Base-by-base conservation (phyloP, 2,329 filamentous ascomycete species). In the Ceratocystis diversiconidia region DNA sequence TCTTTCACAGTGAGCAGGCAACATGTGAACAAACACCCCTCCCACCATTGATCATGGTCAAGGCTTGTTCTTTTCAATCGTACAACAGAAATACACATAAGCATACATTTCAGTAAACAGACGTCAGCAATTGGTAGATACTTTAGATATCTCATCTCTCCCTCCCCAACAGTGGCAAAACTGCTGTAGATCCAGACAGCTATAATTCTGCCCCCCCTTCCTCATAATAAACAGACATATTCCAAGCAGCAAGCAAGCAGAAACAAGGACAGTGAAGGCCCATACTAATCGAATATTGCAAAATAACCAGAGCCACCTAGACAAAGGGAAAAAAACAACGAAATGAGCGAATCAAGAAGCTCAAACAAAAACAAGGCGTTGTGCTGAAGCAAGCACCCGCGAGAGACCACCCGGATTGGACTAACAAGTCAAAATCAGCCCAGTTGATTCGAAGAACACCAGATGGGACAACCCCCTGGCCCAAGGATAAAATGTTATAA, bases 1-100 rank as follows among this genome's bases (percentile, higher is more conserved):
- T 48, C 65, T 71, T 22, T 69, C 66, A n/a, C 57, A 46, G 65
- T 61, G 8, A n/a, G 55, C 22, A 52, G 19, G 17, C 46, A n/a
- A 17, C 8, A 25, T 28, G 3, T 41, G 36, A 41, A 41, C 36
- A 41, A 12, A 15, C 10, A 41, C 36, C 36, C 36, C 36, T 41
- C 10, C 10, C 62, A 57, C 48, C 44, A 44, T 5, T n/a, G 19
- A 50, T 50, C 46, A 8, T 22, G n/a, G n/a, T 32, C 22, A 32
- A 36, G n/a, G 52, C 52, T 19, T 59, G 2, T 6, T 36, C 12
- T 3, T 25, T 59, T 59, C 28, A 30, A 36, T 7, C 25, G 7
- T 55, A 32, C 28, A 59, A 30, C 52, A 59, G 25, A 59, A 36
- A 32, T 17, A 59, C n/a, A 19, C 30, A 28, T 19, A 15, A 17